Evolutionary conservation across 2,329 filamentous ascomycete species (phyloP), one percentile per base, ranked within the genome.

Genomic region (Colletotrichum endophyticum): DNA sequence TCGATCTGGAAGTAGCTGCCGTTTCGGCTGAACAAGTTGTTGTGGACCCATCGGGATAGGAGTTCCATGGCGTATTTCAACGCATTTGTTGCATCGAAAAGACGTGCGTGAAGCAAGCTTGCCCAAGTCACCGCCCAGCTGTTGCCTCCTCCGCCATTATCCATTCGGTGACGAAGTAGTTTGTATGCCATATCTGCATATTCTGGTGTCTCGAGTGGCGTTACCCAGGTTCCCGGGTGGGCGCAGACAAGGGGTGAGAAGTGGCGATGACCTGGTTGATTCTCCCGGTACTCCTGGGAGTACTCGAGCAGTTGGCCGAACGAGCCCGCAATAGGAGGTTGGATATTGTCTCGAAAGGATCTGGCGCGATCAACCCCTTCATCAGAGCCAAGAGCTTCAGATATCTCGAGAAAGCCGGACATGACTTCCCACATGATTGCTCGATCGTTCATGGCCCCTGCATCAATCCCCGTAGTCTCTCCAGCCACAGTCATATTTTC

Each of bases 181-280:
- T 30, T 70, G 57, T 59, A 49, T 27, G 72, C 71, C 36, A 66
- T 70, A 3, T 72, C 57, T 84, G 22, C 82, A 84, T 3, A 80
- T 78, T 19, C 80, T 74, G 3, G 82, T 80, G 0, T 82, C 81
- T 1, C 83, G 82, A 79, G 63, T 1, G 77, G 77, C 6, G 78
- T 74, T 11, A 79, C 72, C 39, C 0, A 89, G 88, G 71, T 87
- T 86, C 5, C 78, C 0, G 89, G 89, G 66, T 87, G 86, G 5
- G 90, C 83, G 1, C 84, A 88, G 76, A 87, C 89, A 1, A 90
- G 82, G 70, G 88, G 88, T 0, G 87, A 89, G 5, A 89, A 83
- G 70, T 90, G 89, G 0, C 89, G 84, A 76, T 90, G 88, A 0
- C 88, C 88, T 0, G 85, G 87, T 64, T 89, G 88, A 6, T 83